These are phyloP conservation scores for Russula earlei DNA, from an alignment of 768 basidiomycete genomes.

Conservation along the genomic window DNA sequence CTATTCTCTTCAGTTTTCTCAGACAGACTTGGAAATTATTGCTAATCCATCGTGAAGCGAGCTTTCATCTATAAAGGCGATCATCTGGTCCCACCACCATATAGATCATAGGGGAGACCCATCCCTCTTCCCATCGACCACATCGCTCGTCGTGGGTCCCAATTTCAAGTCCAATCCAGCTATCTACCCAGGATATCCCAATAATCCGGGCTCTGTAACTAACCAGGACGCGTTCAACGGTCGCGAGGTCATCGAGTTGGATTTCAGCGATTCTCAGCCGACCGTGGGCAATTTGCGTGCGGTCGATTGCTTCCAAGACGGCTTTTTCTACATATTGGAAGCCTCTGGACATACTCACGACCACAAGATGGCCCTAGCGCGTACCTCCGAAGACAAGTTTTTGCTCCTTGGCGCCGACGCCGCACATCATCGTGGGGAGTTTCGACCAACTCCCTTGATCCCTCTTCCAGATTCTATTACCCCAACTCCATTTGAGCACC, in stretches of 20 bases:
- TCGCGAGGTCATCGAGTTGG: not conserved
- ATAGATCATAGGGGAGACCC: not conserved
- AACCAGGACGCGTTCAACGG: not conserved
- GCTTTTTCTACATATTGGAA: not conserved
- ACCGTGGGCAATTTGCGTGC: not conserved
- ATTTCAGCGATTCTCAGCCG: no score
- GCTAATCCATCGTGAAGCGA: not conserved
- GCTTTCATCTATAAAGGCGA: not conserved
- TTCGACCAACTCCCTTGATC: not conserved
- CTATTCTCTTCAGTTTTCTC: not conserved
- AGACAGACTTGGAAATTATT: not conserved
- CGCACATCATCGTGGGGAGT: not conserved
- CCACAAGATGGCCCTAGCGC: not conserved
- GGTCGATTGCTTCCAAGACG: not conserved
- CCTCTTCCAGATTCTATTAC: no score
- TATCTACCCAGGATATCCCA: not conserved
- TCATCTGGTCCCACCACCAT: constrained; percentile 1
- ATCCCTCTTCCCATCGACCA: not conserved
- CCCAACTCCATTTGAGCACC: not conserved
- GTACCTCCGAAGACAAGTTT: not conserved
- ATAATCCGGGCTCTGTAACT: not conserved
- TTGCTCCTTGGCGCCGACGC: not conserved
- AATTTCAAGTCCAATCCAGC: not conserved
- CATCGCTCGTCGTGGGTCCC: not conserved
- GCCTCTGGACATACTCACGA: not conserved